Evolutionary conservation across 768 basidiomycete species (phyloP).

Genomic region (Psilocybe sp.): DNA sequence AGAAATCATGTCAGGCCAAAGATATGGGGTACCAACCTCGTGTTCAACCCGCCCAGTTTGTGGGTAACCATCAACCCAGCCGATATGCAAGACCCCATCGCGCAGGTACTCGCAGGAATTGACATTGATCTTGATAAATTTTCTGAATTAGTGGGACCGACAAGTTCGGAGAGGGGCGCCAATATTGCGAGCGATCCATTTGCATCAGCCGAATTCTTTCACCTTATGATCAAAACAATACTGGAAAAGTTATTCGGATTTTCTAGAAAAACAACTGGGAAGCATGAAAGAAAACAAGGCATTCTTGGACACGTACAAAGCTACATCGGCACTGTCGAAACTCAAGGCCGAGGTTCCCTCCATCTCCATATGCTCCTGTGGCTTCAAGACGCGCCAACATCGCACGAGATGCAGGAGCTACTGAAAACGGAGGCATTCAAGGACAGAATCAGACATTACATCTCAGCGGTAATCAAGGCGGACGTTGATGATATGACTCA

Average conservation of each 20-base stretch:
- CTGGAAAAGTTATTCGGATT: constrained; percentile 32
- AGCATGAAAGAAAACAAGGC: constrained; percentile 21
- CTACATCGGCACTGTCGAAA: constrained; percentile 38
- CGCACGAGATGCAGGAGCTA: constrained; percentile 13
- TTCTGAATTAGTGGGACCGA: constrained; percentile 1
- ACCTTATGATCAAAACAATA: constrained; percentile 22
- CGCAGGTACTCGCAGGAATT: constrained; percentile 39
- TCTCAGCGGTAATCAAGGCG: constrained; percentile 28
- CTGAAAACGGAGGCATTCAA: constrained; percentile 26
- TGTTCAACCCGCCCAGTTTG: constrained; percentile 26
- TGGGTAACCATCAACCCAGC: constrained; percentile 45
- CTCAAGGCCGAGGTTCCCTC: constrained; percentile 38
- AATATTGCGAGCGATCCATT: constrained; percentile 11
- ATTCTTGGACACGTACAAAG: constrained; percentile 27
- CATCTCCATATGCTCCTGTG: constrained; percentile 40
- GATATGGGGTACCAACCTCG: constrained; percentile 33
- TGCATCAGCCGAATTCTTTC: constrained; percentile 7
- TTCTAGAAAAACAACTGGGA: constrained; percentile 3
- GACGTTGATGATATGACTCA: constrained; percentile 19
- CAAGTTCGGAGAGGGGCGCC: neutral
- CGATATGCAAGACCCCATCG: constrained; percentile 41
- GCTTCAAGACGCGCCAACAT: constrained; percentile 27
- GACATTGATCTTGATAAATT: constrained; percentile 43
- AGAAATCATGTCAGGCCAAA: constrained; percentile 21
- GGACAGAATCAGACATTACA: constrained; percentile 20